Evolutionary conservation across 75 land plant species (phyloP).

Genomic region (Sequoia sempervirens): DNA sequence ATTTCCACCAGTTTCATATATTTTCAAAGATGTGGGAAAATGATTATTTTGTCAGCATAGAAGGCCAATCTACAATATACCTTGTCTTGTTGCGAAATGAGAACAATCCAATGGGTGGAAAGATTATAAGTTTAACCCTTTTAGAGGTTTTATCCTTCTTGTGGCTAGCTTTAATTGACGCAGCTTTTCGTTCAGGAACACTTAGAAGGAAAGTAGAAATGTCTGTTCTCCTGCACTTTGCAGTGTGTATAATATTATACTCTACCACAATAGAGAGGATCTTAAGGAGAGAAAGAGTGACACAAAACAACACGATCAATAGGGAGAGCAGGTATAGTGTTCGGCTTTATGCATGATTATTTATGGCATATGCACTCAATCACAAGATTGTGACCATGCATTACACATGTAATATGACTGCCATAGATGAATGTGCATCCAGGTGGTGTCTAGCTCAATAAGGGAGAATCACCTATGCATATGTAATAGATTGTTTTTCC

Average conservation of each 20-base stretch:
- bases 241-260: too few species aligned
- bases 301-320: too few species aligned
- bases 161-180: not conserved
- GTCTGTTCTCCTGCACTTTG: not conserved
- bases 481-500: not conserved
- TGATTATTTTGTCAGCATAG: not conserved
- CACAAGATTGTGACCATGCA: too few species aligned
- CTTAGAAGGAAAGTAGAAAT: not conserved
- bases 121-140: not conserved
- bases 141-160: not conserved
- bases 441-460: not conserved
- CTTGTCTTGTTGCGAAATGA: not conserved
- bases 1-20: not conserved
- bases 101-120: not conserved
- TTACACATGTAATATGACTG: too few species aligned
- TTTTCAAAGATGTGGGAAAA: not conserved
- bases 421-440: too few species aligned
- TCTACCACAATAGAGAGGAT: too few species aligned
- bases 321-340: too few species aligned
- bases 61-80: not conserved
- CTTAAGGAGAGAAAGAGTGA: too few species aligned
- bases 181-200: not conserved
- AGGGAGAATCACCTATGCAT: not conserved
- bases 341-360: too few species aligned
- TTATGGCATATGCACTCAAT: too few species aligned